Base-by-base conservation (phyloP, 371 early-diverging fungal genomes). In the Thermomucor indicae-seudaticae region DNA sequence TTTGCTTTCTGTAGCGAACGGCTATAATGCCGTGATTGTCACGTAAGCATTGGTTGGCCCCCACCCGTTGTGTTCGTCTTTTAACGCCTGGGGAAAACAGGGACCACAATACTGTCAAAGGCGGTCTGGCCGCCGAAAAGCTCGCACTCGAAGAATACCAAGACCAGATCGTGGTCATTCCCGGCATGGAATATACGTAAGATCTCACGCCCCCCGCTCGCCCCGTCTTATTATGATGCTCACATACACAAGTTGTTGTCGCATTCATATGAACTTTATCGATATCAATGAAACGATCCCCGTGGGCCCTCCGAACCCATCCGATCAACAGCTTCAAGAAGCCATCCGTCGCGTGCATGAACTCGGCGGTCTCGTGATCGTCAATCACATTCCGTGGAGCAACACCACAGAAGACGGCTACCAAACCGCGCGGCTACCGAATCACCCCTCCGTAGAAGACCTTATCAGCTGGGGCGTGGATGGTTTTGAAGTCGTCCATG, bases 341-440 rank as follows among this genome's bases (percentile, higher is more conserved):
- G 83, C 75, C 1, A 89, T 89, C 28, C 55, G 66, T 23, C 65
- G 67, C 53, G 77, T 77, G 2, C 90, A 89, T 59, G 72, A 62
- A 25, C 49, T 87, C 30, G 90, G 90, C 27, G 90, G 90, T 0
- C 42, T 89, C 11, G 90, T 85, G 3, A 83, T 87, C 48, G 86
- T 88, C 24, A 89, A 89, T 64, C 90, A 89, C 63, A 89, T 89
- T 42, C 86, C 86, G 0, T 89, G 89, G 89, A 84, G 85, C 48
- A 86, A 86, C 54, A 65, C 80, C 6, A 88, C 85, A 78, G 80
- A 80, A 57, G 60, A 47, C 22, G 73, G 78, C 5, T 85, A 82
- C 60, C 60, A 82, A 39, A 57, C 66, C 6, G 70, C 84, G 1
- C 64, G 83, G 22, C 65, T 89, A 44, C 86, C 85, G 0, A 60